Evolutionary conservation across 768 basidiomycete species (phyloP), one percentile per base, ranked within the genome.

Genomic region (Suillus brevipes): DNA sequence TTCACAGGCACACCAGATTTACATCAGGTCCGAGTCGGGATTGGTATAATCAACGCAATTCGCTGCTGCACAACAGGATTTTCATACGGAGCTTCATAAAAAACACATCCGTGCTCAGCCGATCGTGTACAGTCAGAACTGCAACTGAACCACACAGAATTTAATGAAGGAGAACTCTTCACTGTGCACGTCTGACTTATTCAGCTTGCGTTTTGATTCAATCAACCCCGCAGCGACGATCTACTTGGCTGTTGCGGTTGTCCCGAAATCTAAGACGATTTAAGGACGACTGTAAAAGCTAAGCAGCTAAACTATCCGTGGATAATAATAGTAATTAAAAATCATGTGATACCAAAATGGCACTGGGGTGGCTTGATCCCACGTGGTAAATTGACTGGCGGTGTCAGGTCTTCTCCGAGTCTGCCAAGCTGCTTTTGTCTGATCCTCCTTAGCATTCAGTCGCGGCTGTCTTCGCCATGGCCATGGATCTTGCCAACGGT

Each of bases 401-500:
- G 56, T 40, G 38, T 65, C 53, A 53, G 52, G 61, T 53, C 64
- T 50, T 25, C 47, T 49, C 16, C 8, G 9, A 45, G 20, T 50
- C 31, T 59, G 55, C 43, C 38, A 40, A 18, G 52, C 45, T 47
- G 53, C 45, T 28, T n/a, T 66, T 65, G 66, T 61, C 59, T 43
- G 40, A 61, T 60, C 63, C 64, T 58, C 43, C n/a, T 52, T 45
- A 31, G 18, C 66, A 40, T 23, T 45, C 31, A 12, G 23, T 40
- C 23, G 38, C 37, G 37, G 8, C 18, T 18, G 57, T 42, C 38
- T 43, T 25, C 40, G 53, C 60, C 63, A 73, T 69, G 71, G 67
- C 69, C 64, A 71, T 75, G 71, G 79, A 75, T 69, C 71, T 70
- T 61, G 60, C 71, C 66, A 71, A 64, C 67, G 68, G 68, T 67